Conservation (phyloP, 2,329 filamentous ascomycete genomes). For the Colletotrichum sidae region DNA sequence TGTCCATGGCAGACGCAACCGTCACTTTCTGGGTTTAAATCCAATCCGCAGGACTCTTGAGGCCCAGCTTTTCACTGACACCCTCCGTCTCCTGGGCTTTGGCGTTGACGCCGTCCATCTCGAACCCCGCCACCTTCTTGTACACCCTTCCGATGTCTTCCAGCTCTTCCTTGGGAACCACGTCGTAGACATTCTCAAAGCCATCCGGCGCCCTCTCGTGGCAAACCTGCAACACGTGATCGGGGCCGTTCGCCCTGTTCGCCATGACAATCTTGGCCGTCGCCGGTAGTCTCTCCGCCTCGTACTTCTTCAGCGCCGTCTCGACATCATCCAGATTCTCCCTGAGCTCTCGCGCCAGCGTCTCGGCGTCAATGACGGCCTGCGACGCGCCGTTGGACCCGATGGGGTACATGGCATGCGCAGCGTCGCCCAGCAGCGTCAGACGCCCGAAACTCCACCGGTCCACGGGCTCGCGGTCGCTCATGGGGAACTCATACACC, state of each 20-base stretch:
- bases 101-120: slow-evolving; percentile 24
- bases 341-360: slow-evolving; percentile 9
- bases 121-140: slow-evolving; percentile 27
- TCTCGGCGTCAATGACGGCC: slow-evolving; percentile 26
- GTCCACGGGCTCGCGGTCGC: slow-evolving; percentile 36
- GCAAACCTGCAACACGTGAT: slow-evolving; percentile 24
- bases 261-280: slow-evolving; percentile 25
- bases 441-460: slow-evolving; percentile 38
- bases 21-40: too few species aligned
- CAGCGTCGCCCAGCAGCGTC: slow-evolving; percentile 38
- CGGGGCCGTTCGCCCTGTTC: slow-evolving; percentile 22
- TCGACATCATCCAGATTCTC: slow-evolving; percentile 6
- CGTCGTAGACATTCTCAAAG: slow-evolving; percentile 17
- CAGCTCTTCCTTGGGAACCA: slow-evolving; percentile 20
- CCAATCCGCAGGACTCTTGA: slow-evolving; percentile 13
- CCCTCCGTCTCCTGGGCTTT: slow-evolving; percentile 17
- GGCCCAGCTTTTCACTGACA: slow-evolving; percentile 5
- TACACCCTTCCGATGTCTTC: slow-evolving; percentile 20
- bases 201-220: slow-evolving; percentile 25
- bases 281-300: slow-evolving; percentile 18
- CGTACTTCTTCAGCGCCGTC: slow-evolving; percentile 16
- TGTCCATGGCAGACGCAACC: too few species aligned
- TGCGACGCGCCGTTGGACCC: slow-evolving; percentile 38
- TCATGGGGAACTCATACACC: slow-evolving; percentile 34
- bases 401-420: slow-evolving; percentile 39